Conservation (phyloP, 768 basidiomycete genomes). For the Auriscalpium microsporum region DNA sequence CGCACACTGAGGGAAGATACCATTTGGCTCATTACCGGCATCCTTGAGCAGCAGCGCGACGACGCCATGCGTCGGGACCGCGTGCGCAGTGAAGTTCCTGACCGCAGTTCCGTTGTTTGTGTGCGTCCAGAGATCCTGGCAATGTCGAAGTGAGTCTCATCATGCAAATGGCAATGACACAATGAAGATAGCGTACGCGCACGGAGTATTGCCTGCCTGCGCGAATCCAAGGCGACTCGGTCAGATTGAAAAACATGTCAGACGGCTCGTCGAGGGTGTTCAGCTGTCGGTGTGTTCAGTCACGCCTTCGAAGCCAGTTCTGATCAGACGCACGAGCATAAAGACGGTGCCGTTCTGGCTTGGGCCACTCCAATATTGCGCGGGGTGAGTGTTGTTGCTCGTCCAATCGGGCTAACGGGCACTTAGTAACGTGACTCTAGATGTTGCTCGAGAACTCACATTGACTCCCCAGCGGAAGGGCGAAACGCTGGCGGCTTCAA, state of each 20-base stretch:
- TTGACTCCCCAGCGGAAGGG: conserved; percentile 66
- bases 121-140: conserved; percentile 16
- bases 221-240: conserved; percentile 18
- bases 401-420: conserved; percentile 29
- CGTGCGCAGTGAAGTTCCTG: conserved; percentile 10
- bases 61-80: conserved; percentile 16
- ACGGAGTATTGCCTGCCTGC: conserved; percentile 16
- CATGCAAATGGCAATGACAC: not conserved
- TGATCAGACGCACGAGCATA: conserved; percentile 47
- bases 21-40: conserved; percentile 14
- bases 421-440: not conserved
- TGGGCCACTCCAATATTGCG: conserved; percentile 66
- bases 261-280: conserved; percentile 13
- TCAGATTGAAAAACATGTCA: conserved; percentile 16
- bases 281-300: conserved; percentile 2
- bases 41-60: conserved; percentile 16
- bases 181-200: not conserved
- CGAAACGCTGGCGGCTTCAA: conserved; percentile 49
- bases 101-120: conserved; percentile 17
- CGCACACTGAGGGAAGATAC: conserved; percentile 10
- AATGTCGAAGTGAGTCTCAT: not conserved
- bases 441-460: conserved; percentile 28
- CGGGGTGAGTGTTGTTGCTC: conserved; percentile 41
- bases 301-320: too few relatives aligned
- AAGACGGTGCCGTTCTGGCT: conserved; percentile 57